Conservation (phyloP, 1,284 basidiomycete genomes). For the Marasmius oreades region DNA sequence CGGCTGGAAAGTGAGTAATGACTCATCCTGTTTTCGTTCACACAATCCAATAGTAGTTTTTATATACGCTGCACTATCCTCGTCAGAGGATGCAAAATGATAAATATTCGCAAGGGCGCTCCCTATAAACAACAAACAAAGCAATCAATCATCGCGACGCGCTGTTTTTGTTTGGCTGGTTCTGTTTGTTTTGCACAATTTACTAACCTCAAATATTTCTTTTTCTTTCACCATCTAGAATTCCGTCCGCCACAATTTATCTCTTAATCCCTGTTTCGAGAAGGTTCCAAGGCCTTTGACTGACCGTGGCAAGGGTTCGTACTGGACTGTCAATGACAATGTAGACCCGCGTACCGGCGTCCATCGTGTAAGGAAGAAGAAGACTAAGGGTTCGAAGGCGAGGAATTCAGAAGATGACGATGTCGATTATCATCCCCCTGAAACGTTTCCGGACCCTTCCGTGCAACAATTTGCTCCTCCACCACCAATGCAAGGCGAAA, state of each 20-base stretch:
- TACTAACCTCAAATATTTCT: slow-evolving; percentile 26
- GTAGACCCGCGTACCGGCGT: slow-evolving; percentile 84
- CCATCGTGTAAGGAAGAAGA: slow-evolving; percentile 80
- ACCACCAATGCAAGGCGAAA: slow-evolving; percentile 53
- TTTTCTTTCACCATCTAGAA: slow-evolving; percentile 50
- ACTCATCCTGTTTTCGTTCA: neutral
- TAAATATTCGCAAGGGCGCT: slow-evolving; percentile 24
- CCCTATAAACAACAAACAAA: slow-evolving; percentile 2
- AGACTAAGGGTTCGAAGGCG: slow-evolving; percentile 51
- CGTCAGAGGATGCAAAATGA: slow-evolving; percentile 12
- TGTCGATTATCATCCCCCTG: slow-evolving; percentile 56
- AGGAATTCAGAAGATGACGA: slow-evolving; percentile 45
- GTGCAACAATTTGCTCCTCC: slow-evolving; percentile 47
- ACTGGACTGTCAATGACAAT: slow-evolving; percentile 85
- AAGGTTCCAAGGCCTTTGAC: slow-evolving; percentile 87
- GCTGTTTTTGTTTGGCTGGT: slow-evolving; percentile 54
- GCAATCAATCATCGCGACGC: slow-evolving; percentile 36
- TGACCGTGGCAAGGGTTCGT: slow-evolving; percentile 83
- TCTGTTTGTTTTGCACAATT: slow-evolving; percentile 52
- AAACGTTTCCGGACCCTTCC: slow-evolving; percentile 50
- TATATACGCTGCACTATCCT: neutral
- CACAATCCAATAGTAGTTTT: neutral
- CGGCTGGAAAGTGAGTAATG: slow-evolving; percentile 74
- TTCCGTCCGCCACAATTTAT: slow-evolving; percentile 92
- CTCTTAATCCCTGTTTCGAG: slow-evolving; percentile 90